Evolutionary conservation across 2,329 filamentous ascomycete genomes (phyloP).

Genomic region (Sphaceloma murrayae): DNA sequence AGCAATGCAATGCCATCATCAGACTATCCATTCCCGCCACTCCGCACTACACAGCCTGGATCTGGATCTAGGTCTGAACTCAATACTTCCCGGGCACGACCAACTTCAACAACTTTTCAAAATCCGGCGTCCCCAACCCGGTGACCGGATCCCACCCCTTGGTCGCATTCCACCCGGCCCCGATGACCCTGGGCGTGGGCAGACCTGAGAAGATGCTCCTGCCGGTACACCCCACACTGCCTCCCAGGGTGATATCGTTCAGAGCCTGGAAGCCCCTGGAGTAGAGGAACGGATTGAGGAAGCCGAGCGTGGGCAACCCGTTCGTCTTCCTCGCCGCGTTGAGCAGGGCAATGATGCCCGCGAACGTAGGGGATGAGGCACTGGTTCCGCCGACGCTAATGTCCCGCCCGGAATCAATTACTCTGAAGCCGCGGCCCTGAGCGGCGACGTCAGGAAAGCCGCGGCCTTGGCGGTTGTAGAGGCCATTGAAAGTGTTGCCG

Average conservation of each 20-base stretch:
- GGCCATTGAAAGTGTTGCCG: constrained; percentile 31
- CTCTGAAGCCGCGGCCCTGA: constrained; percentile 43
- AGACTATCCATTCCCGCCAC: no score
- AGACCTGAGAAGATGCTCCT: constrained; percentile 23
- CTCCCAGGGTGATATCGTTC: constrained; percentile 38
- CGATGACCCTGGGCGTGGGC: constrained; percentile 19
- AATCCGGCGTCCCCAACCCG: constrained; percentile 27
- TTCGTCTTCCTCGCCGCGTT: constrained; percentile 49
- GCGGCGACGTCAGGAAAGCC: constrained; percentile 40
- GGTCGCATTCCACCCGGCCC: constrained; percentile 25
- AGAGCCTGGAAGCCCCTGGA: constrained; percentile 38
- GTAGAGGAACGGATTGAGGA: constrained; percentile 54
- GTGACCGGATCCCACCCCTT: constrained; percentile 29
- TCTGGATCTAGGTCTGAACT: no score
- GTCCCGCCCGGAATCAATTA: constrained; percentile 35
- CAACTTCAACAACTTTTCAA: constrained; percentile 12
- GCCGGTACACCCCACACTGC: constrained; percentile 32
- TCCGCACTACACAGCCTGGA: no score
- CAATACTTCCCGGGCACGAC: constrained; percentile 12
- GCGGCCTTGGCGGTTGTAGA: constrained; percentile 37
- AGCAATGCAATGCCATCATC: no score
- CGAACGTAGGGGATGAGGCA: constrained; percentile 49
- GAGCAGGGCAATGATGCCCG: constrained; percentile 49
- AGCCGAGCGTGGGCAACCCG: constrained; percentile 45
- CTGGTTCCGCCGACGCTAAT: constrained; percentile 45